Conservation (phyloP, 1,284 basidiomycete genomes). For the Fistulina hepatica region DNA sequence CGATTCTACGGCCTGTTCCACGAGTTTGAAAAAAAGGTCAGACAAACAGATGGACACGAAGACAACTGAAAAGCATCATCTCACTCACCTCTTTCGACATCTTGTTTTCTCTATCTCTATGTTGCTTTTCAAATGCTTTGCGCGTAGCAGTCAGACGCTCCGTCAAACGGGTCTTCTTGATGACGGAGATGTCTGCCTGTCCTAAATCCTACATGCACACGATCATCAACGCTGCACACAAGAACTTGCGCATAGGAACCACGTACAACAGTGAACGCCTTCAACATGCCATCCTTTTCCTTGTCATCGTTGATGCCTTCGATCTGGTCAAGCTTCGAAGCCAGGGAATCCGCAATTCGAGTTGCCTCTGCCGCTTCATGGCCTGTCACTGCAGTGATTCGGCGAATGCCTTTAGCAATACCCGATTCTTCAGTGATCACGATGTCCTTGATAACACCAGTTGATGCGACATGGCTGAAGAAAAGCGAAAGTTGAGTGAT, state of each 20-base stretch:
- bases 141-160: slow-evolving; percentile 64
- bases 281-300: slow-evolving; percentile 79
- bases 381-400: slow-evolving; percentile 91
- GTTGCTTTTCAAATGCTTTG: slow-evolving; percentile 78
- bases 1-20: slow-evolving; percentile 57
- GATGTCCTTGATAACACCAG: slow-evolving; percentile 93
- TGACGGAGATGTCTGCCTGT: slow-evolving; percentile 79
- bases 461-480: slow-evolving; percentile 80
- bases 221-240: slow-evolving; percentile 1
- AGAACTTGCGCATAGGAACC: neutral
- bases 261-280: slow-evolving; percentile 69
- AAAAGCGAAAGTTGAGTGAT: slow-evolving; percentile 4
- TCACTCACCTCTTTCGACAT: slow-evolving; percentile 66
- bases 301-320: slow-evolving; percentile 60
- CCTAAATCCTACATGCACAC: slow-evolving; percentile 62
- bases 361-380: slow-evolving; percentile 82
- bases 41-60: no score
- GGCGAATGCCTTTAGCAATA: slow-evolving; percentile 95
- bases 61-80: neutral
- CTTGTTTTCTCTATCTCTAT: slow-evolving; percentile 73
- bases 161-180: slow-evolving; percentile 74
- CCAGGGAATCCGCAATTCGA: slow-evolving; percentile 58
- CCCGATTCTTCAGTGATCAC: slow-evolving; percentile 93
- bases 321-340: slow-evolving; percentile 54
- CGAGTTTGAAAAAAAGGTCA: slow-evolving; percentile 4